These are phyloP conservation scores for Cryptosporidium canis DNA, from an alignment of 169 alveolate genomes.

Conservation along the genomic window DNA sequence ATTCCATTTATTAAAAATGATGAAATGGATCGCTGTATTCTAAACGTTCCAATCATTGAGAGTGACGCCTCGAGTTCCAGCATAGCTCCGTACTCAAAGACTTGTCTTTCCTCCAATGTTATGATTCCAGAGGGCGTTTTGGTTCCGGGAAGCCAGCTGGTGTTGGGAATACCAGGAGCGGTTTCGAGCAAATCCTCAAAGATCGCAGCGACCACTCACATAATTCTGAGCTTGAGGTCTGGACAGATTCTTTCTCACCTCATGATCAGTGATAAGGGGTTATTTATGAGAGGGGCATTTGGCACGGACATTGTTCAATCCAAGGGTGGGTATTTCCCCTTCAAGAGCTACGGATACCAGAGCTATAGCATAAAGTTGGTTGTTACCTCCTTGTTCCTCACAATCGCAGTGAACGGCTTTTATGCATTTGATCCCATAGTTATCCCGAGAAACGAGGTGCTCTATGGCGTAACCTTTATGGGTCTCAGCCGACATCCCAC, in stretches of 20 bases:
- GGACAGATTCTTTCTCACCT: slow-evolving; percentile 19
- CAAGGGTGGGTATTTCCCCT: slow-evolving; percentile 58
- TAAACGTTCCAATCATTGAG: background rate
- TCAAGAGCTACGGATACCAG: slow-evolving; percentile 39
- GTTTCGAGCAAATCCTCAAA: slow-evolving; percentile 20
- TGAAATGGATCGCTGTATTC: slow-evolving; percentile 1
- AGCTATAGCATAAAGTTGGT: background rate
- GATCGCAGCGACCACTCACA: background rate
- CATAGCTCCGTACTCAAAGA: slow-evolving; percentile 20
- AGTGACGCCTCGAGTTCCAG: background rate
- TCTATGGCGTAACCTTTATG: background rate
- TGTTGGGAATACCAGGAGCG: slow-evolving; percentile 35
- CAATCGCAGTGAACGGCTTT: slow-evolving; percentile 20
- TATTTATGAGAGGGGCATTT: background rate
- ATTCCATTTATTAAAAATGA: slow-evolving; percentile 29
- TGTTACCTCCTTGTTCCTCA: slow-evolving; percentile 20
- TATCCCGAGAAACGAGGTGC: slow-evolving; percentile 25
- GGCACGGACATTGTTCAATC: slow-evolving; percentile 54
- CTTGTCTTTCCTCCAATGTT: slow-evolving; percentile 35
- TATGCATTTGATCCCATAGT: slow-evolving; percentile 6
- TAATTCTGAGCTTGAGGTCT: background rate
- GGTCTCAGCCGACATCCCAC: slow-evolving; percentile 20
- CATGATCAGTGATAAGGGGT: slow-evolving; percentile 22
- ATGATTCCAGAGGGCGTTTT: background rate
- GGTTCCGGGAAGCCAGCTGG: slow-evolving; percentile 35